Evolutionary conservation across 768 basidiomycete species (phyloP), one percentile per base, ranked within the genome.

Genomic region (Rhodosporidiobolus sp.): DNA sequence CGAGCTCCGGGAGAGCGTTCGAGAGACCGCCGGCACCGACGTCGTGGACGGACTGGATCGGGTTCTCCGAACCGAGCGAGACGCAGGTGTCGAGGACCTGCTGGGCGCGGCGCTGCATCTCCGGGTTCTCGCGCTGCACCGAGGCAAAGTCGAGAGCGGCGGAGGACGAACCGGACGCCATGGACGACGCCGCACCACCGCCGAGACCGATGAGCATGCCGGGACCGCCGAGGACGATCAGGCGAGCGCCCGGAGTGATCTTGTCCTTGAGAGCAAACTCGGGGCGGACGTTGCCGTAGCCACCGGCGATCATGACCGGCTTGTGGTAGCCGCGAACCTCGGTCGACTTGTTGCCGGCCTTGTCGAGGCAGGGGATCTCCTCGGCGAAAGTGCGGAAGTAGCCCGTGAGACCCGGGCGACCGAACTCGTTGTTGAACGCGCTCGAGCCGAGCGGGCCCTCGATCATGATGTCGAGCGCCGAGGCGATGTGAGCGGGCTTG

Each of bases 281-380:
- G 9, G 90, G 88, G 24, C 92, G 88, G 52, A 98, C 94, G 78
- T 90, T 97, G 9, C 96, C 96, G 74, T 94, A 87, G 34, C 96
- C 96, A 28, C 96, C 96, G 14, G 96, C 95, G 75, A 99, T 90
- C 96, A 99, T 99, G 84, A 99, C 96, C 22, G 96, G 96, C 81
- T 99, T 99, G 83, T 98, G 96, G 81, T 97, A 99, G 0, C 96
- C 96, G 65, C 94, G 83, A n/a, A 93, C 83, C 80, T 92, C 90
- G 35, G 81, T 82, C 76, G 81, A 78, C 68, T 80, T 76, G 63
- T 79, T 72, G 8, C 84, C 85, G 50, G 86, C 86, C 48, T 64
- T 58, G 64, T 65, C 72, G 52, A 59, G 81, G 80, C 16, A 84
- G 82, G 43, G 86, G 2, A 93, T 85, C 56, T 86, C 85, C 81